These are phyloP conservation scores for Geranomyces variabilis DNA, from an alignment of 192 early-diverging fungal genomes.

Conservation along the genomic window DNA sequence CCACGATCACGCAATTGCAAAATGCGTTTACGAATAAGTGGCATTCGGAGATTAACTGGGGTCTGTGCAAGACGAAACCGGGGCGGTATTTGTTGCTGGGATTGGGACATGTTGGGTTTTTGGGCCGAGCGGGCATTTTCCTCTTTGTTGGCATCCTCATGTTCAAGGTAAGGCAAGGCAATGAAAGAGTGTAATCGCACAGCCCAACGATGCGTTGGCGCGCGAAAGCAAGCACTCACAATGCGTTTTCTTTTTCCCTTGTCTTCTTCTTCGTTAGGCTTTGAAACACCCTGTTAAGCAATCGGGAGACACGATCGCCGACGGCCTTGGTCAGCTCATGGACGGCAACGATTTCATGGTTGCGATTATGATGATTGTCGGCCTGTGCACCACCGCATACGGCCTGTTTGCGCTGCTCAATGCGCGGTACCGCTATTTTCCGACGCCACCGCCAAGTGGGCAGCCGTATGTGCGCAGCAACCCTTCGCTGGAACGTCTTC, in stretches of 20 bases:
- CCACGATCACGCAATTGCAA: slow-evolving; percentile 44
- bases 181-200: background rate
- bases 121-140: slow-evolving; percentile 52
- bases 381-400: slow-evolving; percentile 7
- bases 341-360: background rate
- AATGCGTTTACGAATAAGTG: slow-evolving; percentile 41
- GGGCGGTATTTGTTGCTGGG: slow-evolving; percentile 34
- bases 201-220: background rate
- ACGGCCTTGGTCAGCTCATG: slow-evolving; percentile 14
- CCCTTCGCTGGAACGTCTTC: too few relatives aligned
- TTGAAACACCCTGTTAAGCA: slow-evolving; percentile 25
- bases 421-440: slow-evolving; percentile 19
- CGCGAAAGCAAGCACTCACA: slow-evolving; percentile 22
- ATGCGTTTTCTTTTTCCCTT: slow-evolving; percentile 52
- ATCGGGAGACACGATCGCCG: slow-evolving; percentile 9
- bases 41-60: slow-evolving; percentile 34
- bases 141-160: slow-evolving; percentile 50
- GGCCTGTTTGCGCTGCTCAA: slow-evolving; percentile 20
- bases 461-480: slow-evolving; percentile 5
- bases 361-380: slow-evolving; percentile 18
- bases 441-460: slow-evolving; percentile 34
- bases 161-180: slow-evolving; percentile 23
- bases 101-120: slow-evolving; percentile 49
- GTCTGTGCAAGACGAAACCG: background rate
- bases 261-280: slow-evolving; percentile 39